Percentiles rank a stretch among this genome's conserved stretches.
These are phyloP conservation scores for Gymnopilus dilepis DNA, from an alignment of 768 basidiomycete species.

Conservation along the genomic window DNA sequence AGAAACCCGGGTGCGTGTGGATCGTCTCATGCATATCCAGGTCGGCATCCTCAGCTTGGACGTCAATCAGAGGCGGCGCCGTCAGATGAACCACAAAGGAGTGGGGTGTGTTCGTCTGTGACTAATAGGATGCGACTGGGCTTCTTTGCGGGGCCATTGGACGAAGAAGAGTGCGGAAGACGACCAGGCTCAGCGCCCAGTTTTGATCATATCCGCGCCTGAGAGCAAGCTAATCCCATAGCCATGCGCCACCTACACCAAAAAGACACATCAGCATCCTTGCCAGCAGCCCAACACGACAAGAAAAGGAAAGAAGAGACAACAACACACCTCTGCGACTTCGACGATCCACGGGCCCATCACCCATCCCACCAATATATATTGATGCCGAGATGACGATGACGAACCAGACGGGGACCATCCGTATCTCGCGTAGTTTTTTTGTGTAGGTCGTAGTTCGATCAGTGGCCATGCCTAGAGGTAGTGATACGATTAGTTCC, in stretches of 20 bases:
- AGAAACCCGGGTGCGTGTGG: conserved; percentile 19
- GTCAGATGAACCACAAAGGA: conserved; percentile 29
- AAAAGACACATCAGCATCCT: neutral
- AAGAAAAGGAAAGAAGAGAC: no score
- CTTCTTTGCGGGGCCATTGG: neutral
- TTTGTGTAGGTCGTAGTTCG: no score
- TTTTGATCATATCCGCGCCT: conserved; percentile 61
- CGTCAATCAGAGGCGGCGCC: neutral
- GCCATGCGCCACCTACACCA: conserved; percentile 82
- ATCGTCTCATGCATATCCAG: neutral
- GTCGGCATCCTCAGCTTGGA: neutral
- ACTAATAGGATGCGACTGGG: conserved; percentile 8
- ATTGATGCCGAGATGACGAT: conserved; percentile 79
- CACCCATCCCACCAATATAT: conserved; percentile 60
- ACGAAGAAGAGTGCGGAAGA: neutral
- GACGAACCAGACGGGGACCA: conserved; percentile 85
- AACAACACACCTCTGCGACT: conserved; percentile 80
- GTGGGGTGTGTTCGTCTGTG: conserved; percentile 40
- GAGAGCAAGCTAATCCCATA: conserved; percentile 89
- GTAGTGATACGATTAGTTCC: no score
- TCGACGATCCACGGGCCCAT: conserved; percentile 75
- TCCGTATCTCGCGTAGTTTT: conserved; percentile 83
- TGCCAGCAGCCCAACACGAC: no score
- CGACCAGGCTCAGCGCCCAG: neutral
- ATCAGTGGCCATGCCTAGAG: no score